Base-by-base conservation (phyloP, 75 land plant species). In the Pinus albicaulis region DNA sequence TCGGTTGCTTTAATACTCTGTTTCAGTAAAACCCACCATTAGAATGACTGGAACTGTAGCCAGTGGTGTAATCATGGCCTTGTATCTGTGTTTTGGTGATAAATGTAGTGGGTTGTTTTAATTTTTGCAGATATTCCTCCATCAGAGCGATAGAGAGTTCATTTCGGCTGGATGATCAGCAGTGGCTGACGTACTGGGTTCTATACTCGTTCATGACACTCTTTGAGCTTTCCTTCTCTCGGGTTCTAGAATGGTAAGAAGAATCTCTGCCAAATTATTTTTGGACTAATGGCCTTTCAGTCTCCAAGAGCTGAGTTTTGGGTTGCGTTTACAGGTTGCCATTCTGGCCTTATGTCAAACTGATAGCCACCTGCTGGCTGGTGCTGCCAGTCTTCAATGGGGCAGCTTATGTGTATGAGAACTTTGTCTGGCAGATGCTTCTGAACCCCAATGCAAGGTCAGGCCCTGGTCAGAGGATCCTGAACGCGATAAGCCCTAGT, bases 401-500 rank as follows among this genome's bases (percentile, higher is more conserved):
- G 55, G 89, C 84, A 58, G 77, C 84, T 56, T 82, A 82, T 71
- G 55, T 88, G 14, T 88, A 88, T 77, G 66, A 79, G 55, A 59
- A 76, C 56, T 80, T 72, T 63, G 79, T 88, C 16, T 77, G 80
- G 62, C 15, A 31, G 66, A 20, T 5, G 17, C 34, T 26, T n/a
- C 38, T 58, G 28, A 62, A 3, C 76, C 26, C 76, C n/a, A 77
- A 24, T 80, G n/a, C 85, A 24, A 63, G 62, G 20, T 22, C 4
- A 7, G 0, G 2, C 53, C 53, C 89, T 3, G 82, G 76, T 1
- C 87, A 88, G 41, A 77, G 68, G 76, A 80, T 82, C 14, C 73
- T 92, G 53, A 83, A 81, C 73, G 89, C 89, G 94, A 84, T 92
- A 85, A 89, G 86, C 81, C 80, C 87, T 12, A 85, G 84, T 36